Evolutionary conservation across 768 basidiomycete genomes (phyloP), one percentile per base, ranked within the genome.

Genomic region (Gyrodon lividus): DNA sequence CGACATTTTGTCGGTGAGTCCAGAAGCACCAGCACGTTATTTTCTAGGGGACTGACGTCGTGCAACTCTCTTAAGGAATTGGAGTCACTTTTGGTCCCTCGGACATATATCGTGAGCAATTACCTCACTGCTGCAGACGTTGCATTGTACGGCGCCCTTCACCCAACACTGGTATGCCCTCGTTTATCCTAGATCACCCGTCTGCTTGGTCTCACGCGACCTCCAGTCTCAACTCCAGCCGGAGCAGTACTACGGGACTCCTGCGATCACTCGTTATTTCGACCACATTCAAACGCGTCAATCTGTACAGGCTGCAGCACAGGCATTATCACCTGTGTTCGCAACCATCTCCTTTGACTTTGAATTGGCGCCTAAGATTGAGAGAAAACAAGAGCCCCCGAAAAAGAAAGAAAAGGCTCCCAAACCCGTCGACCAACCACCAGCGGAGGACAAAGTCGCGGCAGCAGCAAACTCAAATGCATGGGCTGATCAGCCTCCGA

Each of bases 201-300:
- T 31, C 2, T 30, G 24, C n/a, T 23, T 16, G 13, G 20, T 52
- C 53, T 63, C 30, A 69, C 47, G 17, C 30, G 4, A 4, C 9
- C 16, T 52, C 30, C 66, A 96, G 87, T 81, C 87, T 8, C 82
- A 85, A 63, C 74, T 88, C 16, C 79, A 83, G 60, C 76, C 88
- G 5, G 58, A 77, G n/a, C 81, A 89, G 64, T 87, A 90, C 74
- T 86, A 90, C 66, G 72, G 84, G 16, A 80, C 84, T 48, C 93
- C 96, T 5, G 79, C 90, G 19, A 68, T 98, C 34, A 89, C 89
- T 37, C 89, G 97, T 40, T 98, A 96, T 77, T 96, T 98, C 66
- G 89, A 95, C 70, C 92, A 98, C 70, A 80, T 99, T 52, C 96
- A 98, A 72, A 78, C 82, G 41, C 76, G 75, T 19, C 75, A 85